A percentile compares a stretch with the other conserved stretches of the same genome.
Evolutionary conservation across 495 filamentous ascomycete species (phyloP).

Genomic region (Trichoderma erinaceum): DNA sequence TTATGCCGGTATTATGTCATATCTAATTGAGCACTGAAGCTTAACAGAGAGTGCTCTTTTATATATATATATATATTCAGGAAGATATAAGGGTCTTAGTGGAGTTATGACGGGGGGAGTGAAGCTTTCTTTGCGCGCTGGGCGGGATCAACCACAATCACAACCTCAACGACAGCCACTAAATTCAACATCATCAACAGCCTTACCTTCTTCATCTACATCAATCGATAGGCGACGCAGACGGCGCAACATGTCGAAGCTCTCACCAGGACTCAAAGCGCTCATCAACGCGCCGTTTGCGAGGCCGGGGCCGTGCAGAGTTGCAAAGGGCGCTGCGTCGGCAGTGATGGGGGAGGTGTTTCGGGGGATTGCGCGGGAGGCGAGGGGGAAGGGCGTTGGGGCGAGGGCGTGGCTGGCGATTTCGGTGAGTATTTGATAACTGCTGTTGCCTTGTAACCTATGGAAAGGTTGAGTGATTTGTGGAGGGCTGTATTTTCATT

Average conservation of each 20-base stretch:
- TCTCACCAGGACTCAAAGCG: slow-evolving; percentile 60
- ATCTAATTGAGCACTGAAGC: no score
- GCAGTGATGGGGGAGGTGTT: slow-evolving; percentile 54
- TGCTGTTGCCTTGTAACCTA: not conserved
- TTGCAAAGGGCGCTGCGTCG: slow-evolving; percentile 52
- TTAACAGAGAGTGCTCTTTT: no score
- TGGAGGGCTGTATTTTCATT: not conserved
- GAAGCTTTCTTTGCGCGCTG: not conserved
- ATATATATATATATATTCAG: no score
- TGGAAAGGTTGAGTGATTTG: no score
- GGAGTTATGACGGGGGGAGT: no score
- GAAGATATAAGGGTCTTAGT: no score
- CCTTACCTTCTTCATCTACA: not conserved
- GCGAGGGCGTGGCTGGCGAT: slow-evolving; percentile 58
- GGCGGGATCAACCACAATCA: not conserved
- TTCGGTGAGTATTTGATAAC: slow-evolving; percentile 38
- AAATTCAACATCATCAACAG: not conserved
- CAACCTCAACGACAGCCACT: not conserved
- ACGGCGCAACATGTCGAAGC: slow-evolving; percentile 53
- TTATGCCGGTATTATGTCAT: no score
- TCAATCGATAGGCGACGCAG: not conserved
- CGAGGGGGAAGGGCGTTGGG: slow-evolving; percentile 48
- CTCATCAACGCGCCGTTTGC: slow-evolving; percentile 64
- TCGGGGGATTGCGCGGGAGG: slow-evolving; percentile 50
- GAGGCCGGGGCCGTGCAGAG: slow-evolving; percentile 41